Evolutionary conservation across 2,329 filamentous ascomycete species (phyloP).

Genomic region (Aspergillus versicolor): DNA sequence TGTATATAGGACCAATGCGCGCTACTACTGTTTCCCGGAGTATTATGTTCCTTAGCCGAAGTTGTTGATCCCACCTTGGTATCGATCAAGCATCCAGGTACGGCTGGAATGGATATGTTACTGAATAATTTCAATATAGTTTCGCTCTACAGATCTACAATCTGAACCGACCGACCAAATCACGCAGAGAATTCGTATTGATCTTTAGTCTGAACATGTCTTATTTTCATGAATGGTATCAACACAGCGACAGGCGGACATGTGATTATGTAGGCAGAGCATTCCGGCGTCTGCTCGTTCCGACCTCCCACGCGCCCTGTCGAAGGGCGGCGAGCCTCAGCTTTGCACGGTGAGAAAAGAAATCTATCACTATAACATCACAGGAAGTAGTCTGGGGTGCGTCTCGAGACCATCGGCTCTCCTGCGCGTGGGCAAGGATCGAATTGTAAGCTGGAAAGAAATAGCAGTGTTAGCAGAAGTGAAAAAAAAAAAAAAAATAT

Average conservation of each 20-base stretch:
- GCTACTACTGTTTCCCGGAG: too few relatives aligned
- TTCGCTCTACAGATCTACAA: not conserved
- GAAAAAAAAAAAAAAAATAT: not conserved
- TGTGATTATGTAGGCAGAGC: constrained; percentile 34
- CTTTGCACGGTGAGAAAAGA: constrained; percentile 23
- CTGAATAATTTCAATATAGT: not conserved
- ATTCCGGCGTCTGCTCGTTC: constrained; percentile 29
- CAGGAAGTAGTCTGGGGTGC: constrained; percentile 98
- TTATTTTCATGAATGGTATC: constrained; percentile 45
- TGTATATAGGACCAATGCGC: too few relatives aligned
- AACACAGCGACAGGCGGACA: constrained; percentile 38
- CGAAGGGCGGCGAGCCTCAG: constrained; percentile 23
- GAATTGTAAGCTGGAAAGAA: constrained; percentile 81
- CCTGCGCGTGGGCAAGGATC: constrained; percentile 96
- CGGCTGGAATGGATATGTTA: too few relatives aligned
- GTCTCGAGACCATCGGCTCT: constrained; percentile 97
- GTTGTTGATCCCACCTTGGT: too few relatives aligned
- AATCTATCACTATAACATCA: constrained; percentile 49
- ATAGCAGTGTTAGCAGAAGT: constrained; percentile 8
- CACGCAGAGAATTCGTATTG: not conserved
- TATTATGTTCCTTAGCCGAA: too few relatives aligned
- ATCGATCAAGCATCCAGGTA: too few relatives aligned
- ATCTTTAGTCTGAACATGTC: constrained; percentile 23
- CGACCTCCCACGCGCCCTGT: constrained; percentile 28
- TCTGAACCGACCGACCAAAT: not conserved